phyloP scores from a whole-genome alignment of 1,139 yeast species.

The Yamadazyma trypodendri region DNA sequence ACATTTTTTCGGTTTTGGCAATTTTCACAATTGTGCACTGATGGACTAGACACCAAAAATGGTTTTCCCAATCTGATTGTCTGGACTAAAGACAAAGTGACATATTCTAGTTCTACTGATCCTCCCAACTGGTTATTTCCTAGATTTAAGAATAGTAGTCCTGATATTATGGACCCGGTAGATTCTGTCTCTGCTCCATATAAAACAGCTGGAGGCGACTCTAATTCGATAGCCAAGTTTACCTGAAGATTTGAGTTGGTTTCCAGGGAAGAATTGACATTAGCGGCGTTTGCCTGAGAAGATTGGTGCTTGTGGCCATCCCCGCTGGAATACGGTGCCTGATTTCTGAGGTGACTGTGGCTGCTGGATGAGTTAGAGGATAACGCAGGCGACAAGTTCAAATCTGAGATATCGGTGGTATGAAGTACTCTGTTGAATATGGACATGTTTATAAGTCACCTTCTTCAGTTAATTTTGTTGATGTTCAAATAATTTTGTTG shows the following conservation, averaged over 20 bases:
- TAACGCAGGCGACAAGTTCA: not conserved
- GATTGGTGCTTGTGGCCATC: not conserved
- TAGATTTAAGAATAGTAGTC: constrained; percentile 47
- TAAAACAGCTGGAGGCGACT: constrained; percentile 86
- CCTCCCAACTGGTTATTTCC: constrained; percentile 6
- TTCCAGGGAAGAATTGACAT: no score
- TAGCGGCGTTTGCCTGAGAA: not conserved
- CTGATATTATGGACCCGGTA: constrained; percentile 83
- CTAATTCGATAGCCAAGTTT: constrained; percentile 59
- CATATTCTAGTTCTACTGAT: constrained; percentile 48
- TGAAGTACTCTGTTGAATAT: constrained; percentile 6
- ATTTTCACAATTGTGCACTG: constrained; percentile 52
- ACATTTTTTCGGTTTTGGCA: constrained; percentile 58
- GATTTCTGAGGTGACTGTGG: not conserved
- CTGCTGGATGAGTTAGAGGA: not conserved
- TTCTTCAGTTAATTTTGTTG: not conserved
- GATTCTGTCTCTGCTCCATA: constrained; percentile 79
- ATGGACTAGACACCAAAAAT: constrained; percentile 52
- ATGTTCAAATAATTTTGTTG: no score
- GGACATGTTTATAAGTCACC: constrained; percentile 2
- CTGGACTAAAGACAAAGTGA: constrained; percentile 68
- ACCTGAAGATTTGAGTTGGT: constrained; percentile 10
- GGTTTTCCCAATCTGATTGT: constrained; percentile 65
- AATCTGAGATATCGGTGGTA: not conserved
- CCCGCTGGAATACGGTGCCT: no score